phyloP scores from a whole-genome alignment of 208 protist species.

The Trypanosoma cruzi region DNA sequence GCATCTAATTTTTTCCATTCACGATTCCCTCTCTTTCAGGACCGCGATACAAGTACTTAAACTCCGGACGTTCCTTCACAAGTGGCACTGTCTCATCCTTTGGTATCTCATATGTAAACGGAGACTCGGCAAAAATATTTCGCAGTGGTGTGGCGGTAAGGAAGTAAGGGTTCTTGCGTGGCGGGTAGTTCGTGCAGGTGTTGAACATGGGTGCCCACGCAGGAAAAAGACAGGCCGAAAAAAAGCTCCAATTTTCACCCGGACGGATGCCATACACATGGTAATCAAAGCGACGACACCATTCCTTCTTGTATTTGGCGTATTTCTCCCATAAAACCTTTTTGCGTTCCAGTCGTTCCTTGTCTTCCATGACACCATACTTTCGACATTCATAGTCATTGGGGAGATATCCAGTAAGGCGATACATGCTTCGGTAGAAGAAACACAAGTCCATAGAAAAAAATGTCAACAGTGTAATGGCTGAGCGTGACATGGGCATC shows the following conservation, averaged over 20 bases:
- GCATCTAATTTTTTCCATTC: conserved; percentile 17
- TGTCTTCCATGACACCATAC: conserved; percentile 85
- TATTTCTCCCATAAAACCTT: conserved; percentile 86
- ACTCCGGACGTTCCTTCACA: conserved; percentile 63
- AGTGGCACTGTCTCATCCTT: conserved; percentile 62
- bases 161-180: conserved; percentile 91
- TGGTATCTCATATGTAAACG: conserved; percentile 47
- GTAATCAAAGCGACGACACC: conserved; percentile 91
- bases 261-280: conserved; percentile 90
- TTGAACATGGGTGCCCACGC: conserved; percentile 59
- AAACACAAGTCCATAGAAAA: conserved; percentile 69
- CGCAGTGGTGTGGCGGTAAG: conserved; percentile 77
- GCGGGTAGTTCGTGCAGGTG: conserved; percentile 79
- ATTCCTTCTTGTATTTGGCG: conserved; percentile 89
- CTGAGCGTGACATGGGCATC: conserved; percentile 37
- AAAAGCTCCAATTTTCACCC: conserved; percentile 78
- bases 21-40: conserved; percentile 35
- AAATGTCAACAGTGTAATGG: conserved; percentile 55
- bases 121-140: conserved; percentile 57
- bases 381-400: conserved; percentile 91
- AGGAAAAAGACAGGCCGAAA: conserved; percentile 83
- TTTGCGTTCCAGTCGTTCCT: conserved; percentile 76
- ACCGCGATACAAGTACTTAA: conserved; percentile 81
- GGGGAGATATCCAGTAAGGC: conserved; percentile 75
- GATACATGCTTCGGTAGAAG: conserved; percentile 80